A percentile compares a stretch with the other conserved stretches of the same genome.
Conservation (phyloP, 2,329 filamentous ascomycete genomes). For the Pyrenophora teres region DNA sequence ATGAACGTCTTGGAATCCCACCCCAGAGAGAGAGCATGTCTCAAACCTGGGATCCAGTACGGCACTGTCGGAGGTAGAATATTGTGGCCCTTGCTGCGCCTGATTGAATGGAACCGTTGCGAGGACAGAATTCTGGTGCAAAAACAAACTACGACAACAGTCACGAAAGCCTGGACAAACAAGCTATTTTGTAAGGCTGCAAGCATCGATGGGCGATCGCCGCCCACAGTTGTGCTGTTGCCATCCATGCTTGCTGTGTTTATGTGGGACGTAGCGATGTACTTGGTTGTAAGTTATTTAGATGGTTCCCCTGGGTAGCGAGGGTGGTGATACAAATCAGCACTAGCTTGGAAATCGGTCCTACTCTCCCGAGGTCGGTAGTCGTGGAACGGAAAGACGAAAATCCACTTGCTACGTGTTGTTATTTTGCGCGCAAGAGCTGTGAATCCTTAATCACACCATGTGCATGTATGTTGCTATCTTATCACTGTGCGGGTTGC, state of each 20-base stretch:
- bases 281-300: not conserved
- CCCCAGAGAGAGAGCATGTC: slow-evolving; percentile 22
- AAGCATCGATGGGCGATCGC: not conserved
- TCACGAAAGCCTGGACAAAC: slow-evolving; percentile 9
- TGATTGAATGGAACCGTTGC: slow-evolving; percentile 14
- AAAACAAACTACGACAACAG: slow-evolving; percentile 10
- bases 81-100: slow-evolving; percentile 7
- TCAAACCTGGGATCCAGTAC: slow-evolving; percentile 25
- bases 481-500: too few species aligned
- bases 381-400: too few species aligned
- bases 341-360: not conserved
- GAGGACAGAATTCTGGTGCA: slow-evolving; percentile 20
- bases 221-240: not conserved
- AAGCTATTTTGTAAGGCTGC: not conserved
- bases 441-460: too few species aligned
- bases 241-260: not conserved
- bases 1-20: slow-evolving; percentile 15
- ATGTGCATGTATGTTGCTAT: too few species aligned
- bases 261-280: not conserved
- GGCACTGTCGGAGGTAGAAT: slow-evolving; percentile 23
- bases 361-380: too few species aligned
- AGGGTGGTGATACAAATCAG: not conserved
- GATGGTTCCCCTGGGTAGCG: not conserved
- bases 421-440: too few species aligned
- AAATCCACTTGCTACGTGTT: too few species aligned